These are phyloP conservation scores for Cladophialophora psammophila DNA, from an alignment of 2,329 filamentous ascomycete species.

Conservation along the genomic window DNA sequence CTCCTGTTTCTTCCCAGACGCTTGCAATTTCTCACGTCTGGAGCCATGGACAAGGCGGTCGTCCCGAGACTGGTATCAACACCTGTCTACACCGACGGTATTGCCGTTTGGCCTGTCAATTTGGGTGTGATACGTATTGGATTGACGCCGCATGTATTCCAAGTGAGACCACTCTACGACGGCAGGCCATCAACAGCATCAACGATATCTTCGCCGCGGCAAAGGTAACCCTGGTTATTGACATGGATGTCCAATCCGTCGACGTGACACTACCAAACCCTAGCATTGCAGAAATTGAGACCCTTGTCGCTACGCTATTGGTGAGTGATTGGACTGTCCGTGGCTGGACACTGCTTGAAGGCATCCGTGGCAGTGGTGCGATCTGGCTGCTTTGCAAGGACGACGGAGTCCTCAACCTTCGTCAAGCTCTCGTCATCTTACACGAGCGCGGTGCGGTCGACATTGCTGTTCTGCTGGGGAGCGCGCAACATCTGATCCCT, in stretches of 20 bases:
- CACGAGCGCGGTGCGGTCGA: conserved; percentile 7
- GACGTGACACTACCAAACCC: conserved; percentile 6
- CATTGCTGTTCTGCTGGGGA: conserved; percentile 9
- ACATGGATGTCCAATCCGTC: conserved; percentile 18
- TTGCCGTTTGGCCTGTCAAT: conserved; percentile 10
- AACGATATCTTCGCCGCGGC: conserved; percentile 9
- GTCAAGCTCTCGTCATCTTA: conserved; percentile 1
- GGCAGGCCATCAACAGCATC: conserved; percentile 14
- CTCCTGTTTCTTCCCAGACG: conserved; percentile 10
- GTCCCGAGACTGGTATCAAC: conserved; percentile 15
- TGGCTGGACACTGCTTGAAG: conserved; percentile 14
- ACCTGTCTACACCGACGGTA: conserved; percentile 11
- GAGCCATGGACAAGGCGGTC: conserved; percentile 19
- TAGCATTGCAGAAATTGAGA: conserved; percentile 10
- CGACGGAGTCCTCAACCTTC: conserved; percentile 7
- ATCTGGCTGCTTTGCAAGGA: conserved; percentile 11
- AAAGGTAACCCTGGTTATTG: conserved; percentile 9
- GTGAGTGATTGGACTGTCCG: conserved; percentile 21
- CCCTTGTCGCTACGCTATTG: conserved; percentile 3
- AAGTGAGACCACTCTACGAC: conserved; percentile 10
- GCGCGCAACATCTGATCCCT: conserved; percentile 15
- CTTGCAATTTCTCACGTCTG: conserved; percentile 17
- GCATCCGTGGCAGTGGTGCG: conserved; percentile 11
- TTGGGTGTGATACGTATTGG: conserved; percentile 17
- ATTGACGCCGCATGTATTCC: conserved; percentile 12